Evolutionary conservation across 2,329 filamentous ascomycete genomes (phyloP).

Genomic region (Diaporthe nobilis): DNA sequence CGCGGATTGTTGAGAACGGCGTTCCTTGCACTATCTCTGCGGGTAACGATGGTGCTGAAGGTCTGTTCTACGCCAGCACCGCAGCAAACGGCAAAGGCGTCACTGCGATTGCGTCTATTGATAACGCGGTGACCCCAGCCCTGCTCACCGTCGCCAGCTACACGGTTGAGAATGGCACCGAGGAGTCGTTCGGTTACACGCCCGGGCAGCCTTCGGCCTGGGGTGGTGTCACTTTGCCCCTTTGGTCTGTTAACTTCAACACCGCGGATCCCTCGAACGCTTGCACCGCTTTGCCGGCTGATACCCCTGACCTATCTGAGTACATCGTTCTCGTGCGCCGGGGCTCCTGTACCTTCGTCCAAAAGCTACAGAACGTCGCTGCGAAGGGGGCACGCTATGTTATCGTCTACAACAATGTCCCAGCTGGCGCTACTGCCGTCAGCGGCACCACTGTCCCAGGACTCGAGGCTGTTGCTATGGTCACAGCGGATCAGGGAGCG

Average conservation of each 20-base stretch:
- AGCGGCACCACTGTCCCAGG: constrained; percentile 50
- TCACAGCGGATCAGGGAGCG: constrained; percentile 57
- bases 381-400: constrained; percentile 72
- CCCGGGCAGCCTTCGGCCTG: constrained; percentile 59
- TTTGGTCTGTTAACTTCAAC: constrained; percentile 66
- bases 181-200: constrained; percentile 58
- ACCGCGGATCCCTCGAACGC: constrained; percentile 62
- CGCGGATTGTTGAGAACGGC: constrained; percentile 66
- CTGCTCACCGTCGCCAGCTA: constrained; percentile 60
- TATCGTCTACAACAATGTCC: constrained; percentile 71
- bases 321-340: constrained; percentile 73
- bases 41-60: constrained; percentile 63
- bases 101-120: constrained; percentile 64
- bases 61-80: constrained; percentile 64
- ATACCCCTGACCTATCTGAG: constrained; percentile 69
- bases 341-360: constrained; percentile 68
- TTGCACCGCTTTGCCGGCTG: constrained; percentile 65
- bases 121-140: constrained; percentile 60
- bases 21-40: constrained; percentile 68
- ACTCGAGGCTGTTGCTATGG: constrained; percentile 58
- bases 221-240: constrained; percentile 60
- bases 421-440: constrained; percentile 51
- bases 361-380: constrained; percentile 67
- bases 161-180: constrained; percentile 53
- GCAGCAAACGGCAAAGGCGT: constrained; percentile 64